Evolutionary conservation across 495 filamentous ascomycete species (phyloP).

Genomic region (Paragyromitra xinjiangensis): DNA sequence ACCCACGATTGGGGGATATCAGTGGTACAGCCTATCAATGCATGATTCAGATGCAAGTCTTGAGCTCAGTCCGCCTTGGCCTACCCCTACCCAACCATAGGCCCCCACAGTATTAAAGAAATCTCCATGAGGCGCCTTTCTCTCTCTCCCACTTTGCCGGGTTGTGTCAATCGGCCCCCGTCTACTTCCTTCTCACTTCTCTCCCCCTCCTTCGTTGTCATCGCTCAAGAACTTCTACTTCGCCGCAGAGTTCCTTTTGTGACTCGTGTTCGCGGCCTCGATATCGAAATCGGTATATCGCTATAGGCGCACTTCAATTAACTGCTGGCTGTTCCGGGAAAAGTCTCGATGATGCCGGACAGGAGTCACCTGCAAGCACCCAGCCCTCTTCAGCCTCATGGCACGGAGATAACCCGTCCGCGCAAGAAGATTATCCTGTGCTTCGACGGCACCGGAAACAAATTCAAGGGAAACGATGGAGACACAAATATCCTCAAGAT

Average conservation of each 20-base stretch:
- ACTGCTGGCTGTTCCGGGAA: neutral
- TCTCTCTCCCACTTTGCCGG: neutral
- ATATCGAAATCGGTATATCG: neutral
- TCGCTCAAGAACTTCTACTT: neutral
- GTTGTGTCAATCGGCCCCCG: neutral
- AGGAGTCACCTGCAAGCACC: slow-evolving; percentile 18
- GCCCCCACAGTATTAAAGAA: slow-evolving; percentile 32
- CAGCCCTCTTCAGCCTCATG: slow-evolving; percentile 2
- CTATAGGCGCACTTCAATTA: neutral
- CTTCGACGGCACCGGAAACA: slow-evolving; percentile 91
- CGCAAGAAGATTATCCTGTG: slow-evolving; percentile 76
- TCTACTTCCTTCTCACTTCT: neutral
- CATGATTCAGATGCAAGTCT: slow-evolving; percentile 21
- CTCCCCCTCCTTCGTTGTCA: neutral
- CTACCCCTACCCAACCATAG: slow-evolving; percentile 18
- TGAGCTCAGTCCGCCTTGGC: slow-evolving; percentile 2
- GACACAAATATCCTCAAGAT: slow-evolving; percentile 94
- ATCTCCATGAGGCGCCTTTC: neutral
- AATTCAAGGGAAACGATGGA: slow-evolving; percentile 79
- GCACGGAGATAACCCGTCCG: slow-evolving; percentile 1
- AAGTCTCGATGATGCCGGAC: neutral
- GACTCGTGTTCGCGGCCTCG: neutral
- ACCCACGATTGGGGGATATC: slow-evolving; percentile 10
- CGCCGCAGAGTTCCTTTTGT: slow-evolving; percentile 6
- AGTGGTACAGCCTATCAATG: slow-evolving; percentile 19